Base-by-base conservation (phyloP, 2,329 filamentous ascomycete genomes). In the Myriosclerotinia duriaeana region DNA sequence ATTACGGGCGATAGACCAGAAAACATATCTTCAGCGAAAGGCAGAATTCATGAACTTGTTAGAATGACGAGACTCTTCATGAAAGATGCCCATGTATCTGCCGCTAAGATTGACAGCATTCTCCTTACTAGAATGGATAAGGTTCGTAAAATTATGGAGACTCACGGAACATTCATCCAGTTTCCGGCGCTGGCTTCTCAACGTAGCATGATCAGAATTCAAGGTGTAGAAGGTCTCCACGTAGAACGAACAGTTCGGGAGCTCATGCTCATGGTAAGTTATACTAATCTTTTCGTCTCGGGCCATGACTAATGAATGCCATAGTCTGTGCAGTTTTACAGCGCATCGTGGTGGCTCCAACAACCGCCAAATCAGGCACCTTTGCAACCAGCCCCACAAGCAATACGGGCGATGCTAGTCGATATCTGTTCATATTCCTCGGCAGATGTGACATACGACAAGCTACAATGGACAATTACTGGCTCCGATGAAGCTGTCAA, bases 401-500 rank as follows among this genome's bases (percentile, higher is more conserved):
- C 38, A 22, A 88, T 97, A 69, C 87, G 92, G 67, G 85, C 88
- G n/a, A 96, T 98, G 88, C 85, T 99, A 17, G 90, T 91, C 20
- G 93, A 98, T 74, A 96, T 99, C 69, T 98, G 93, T 77, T 93
- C 93, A 76, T 97, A 96, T 77, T 97, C 94, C 2, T 93, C 94
- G 73, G 94, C 94, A 48, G 95, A 99, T 75, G 87, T 98, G 68
- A 91, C 91, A 63, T 98, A 97, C 74, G 94, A 98, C 76, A 96
- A 96, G 78, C 85, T 95, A 77, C 92, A 91, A 48, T 99, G 99
- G 78, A 91, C 91, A 68, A 91, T 98, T 76, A 96, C 93, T 68
- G 95, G 95, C 26, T 97, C 94, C 17, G 95, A 99, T 76, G 96
- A 99, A 77, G 89, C 93, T 17, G 94, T 98, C 73, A 97, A 98